Percentiles rank a stretch among this genome's conserved stretches.
Conservation (phyloP, 305 asterid species). For the Solanum hybrid region DNA sequence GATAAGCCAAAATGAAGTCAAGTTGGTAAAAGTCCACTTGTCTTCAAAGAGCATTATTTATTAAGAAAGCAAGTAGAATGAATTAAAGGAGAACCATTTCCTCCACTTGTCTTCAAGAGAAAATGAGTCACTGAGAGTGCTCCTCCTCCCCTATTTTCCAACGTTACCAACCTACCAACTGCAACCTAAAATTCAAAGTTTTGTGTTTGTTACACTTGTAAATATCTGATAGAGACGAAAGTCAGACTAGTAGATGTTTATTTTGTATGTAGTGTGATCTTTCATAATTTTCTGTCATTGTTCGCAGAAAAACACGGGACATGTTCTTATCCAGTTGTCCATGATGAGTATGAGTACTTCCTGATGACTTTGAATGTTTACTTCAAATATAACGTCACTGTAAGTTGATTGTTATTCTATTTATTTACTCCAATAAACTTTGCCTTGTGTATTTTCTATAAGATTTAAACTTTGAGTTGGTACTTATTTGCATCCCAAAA, state of each 20-base stretch:
- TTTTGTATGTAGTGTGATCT: slow-evolving; percentile 1
- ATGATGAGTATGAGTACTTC: slow-evolving; percentile 72
- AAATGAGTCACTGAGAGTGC: no score
- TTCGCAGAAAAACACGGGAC: slow-evolving; percentile 90
- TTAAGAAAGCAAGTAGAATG: no score
- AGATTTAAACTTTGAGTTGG: neutral
- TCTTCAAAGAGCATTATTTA: no score
- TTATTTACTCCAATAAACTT: neutral
- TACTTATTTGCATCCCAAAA: neutral
- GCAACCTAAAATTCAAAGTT: no score
- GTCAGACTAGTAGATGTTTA: neutral
- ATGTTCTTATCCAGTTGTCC: slow-evolving; percentile 52
- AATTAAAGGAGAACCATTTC: no score
- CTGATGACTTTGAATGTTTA: slow-evolving; percentile 59
- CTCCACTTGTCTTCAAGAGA: no score
- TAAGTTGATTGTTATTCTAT: slow-evolving; percentile 27
- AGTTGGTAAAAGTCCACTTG: no score
- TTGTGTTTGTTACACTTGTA: neutral
- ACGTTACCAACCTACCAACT: no score
- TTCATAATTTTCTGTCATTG: slow-evolving; percentile 1
- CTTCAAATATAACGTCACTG: slow-evolving; percentile 79
- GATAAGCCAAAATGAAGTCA: no score
- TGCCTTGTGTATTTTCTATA: neutral
- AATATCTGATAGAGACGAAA: neutral
- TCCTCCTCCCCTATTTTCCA: no score